Conservation (phyloP, 176 grass and related monocot genomes). For the Phoenix roebelenii region DNA sequence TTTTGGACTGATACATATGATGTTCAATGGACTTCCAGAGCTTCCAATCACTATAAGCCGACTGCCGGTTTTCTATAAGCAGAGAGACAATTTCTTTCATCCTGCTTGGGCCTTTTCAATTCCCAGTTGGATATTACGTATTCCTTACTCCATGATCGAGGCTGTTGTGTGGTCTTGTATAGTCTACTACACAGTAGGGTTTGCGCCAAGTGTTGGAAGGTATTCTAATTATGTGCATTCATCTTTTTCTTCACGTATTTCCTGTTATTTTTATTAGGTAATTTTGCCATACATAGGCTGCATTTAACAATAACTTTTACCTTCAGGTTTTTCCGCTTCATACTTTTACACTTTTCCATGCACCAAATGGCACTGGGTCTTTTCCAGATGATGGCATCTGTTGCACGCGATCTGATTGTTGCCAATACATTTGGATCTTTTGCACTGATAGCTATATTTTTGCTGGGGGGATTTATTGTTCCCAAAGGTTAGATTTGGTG, state of each 20-base stretch:
- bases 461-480: conserved; percentile 64
- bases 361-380: conserved; percentile 83
- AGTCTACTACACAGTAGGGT: conserved; percentile 70
- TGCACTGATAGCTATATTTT: conserved; percentile 42
- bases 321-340: conserved; percentile 56
- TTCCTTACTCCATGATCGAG: conserved; percentile 63
- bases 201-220: conserved; percentile 48
- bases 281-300: no score
- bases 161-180: conserved; percentile 61
- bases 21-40: conserved; percentile 77
- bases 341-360: conserved; percentile 49
- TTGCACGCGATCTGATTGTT: conserved; percentile 48
- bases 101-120: conserved; percentile 69
- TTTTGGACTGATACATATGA: conserved; percentile 59
- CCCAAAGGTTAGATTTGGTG: conserved; percentile 37
- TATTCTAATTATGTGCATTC: conserved; percentile 1
- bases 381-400: conserved; percentile 59
- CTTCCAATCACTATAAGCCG: conserved; percentile 54
- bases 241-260: no score
- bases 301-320: neutral
- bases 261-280: no score
- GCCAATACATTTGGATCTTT: conserved; percentile 64
- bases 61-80: conserved; percentile 70
- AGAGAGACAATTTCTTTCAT: conserved; percentile 70
- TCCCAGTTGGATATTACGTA: conserved; percentile 57